Evolutionary conservation across 2,329 filamentous ascomycete species (phyloP).

Genomic region (Metarhizium rileyi): DNA sequence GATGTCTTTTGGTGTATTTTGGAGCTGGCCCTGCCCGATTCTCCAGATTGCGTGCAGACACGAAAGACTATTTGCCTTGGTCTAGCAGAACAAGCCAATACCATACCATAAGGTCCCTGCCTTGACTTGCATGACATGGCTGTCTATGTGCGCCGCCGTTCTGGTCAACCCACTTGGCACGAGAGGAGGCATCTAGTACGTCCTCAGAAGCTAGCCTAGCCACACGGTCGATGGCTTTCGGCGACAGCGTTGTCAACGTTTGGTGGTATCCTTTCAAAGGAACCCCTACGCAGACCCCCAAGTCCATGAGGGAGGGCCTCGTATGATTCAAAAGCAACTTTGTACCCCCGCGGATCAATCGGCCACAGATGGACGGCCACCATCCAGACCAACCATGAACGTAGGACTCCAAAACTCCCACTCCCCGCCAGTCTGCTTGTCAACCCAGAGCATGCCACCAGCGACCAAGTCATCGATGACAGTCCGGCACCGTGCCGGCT

Average conservation of each 20-base stretch:
- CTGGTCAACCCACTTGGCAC: too few relatives aligned
- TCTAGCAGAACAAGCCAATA: too few relatives aligned
- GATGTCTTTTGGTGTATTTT: neutral
- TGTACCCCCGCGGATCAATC: neutral
- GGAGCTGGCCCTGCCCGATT: constrained; percentile 6
- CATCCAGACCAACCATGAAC: constrained; percentile 47
- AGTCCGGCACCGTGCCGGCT: constrained; percentile 72
- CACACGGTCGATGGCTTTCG: too few relatives aligned
- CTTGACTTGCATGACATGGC: too few relatives aligned
- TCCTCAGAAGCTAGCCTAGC: too few relatives aligned
- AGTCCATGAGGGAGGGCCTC: neutral
- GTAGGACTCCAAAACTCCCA: constrained; percentile 91
- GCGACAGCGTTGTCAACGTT: too few relatives aligned
- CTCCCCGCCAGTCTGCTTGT: constrained; percentile 66
- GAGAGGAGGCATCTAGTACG: too few relatives aligned
- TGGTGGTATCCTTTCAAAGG: too few relatives aligned
- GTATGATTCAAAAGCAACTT: neutral
- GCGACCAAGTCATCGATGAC: constrained; percentile 83
- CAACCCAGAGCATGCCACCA: constrained; percentile 89
- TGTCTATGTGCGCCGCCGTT: too few relatives aligned
- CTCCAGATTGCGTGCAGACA: neutral
- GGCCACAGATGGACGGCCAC: neutral
- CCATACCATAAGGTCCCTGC: too few relatives aligned
- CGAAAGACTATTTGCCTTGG: too few relatives aligned
- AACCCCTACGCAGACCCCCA: too few relatives aligned